Percentiles rank a stretch among this genome's conserved stretches.
Evolutionary conservation across 768 basidiomycete species (phyloP).

Genomic region (Serendipita vermifera): DNA sequence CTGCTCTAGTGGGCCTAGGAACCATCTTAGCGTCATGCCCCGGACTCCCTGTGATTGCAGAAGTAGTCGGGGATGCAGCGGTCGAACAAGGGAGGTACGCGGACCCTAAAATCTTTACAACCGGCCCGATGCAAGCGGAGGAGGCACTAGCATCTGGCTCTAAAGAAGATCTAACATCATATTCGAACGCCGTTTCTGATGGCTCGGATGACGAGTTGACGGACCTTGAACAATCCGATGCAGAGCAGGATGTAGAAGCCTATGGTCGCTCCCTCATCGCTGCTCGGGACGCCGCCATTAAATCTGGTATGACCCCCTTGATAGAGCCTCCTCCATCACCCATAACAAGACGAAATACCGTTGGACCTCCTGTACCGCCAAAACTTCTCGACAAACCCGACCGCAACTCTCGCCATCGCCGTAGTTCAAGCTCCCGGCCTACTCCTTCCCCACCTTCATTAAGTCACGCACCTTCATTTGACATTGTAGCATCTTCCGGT

Average conservation of each 20-base stretch:
- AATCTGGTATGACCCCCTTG: neutral
- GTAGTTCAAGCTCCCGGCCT: slow-evolving; percentile 25
- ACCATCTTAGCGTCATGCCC: slow-evolving; percentile 63
- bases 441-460: slow-evolving; percentile 66
- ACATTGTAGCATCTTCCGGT: slow-evolving; percentile 27
- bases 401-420: slow-evolving; percentile 21
- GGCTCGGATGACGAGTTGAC: slow-evolving; percentile 18
- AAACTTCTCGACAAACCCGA: slow-evolving; percentile 39
- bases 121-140: slow-evolving; percentile 31
- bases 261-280: slow-evolving; percentile 1
- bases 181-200: slow-evolving; percentile 29
- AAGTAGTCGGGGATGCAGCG: slow-evolving; percentile 68
- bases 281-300: neutral
- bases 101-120: slow-evolving; percentile 41
- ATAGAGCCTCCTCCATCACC: neutral
- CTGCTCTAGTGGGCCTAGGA: slow-evolving; percentile 76
- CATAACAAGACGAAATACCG: neutral
- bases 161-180: neutral
- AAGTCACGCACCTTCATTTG: slow-evolving; percentile 30
- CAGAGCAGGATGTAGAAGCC: slow-evolving; percentile 1
- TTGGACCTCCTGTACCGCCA: neutral
- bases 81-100: slow-evolving; percentile 79
- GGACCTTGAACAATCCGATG: neutral
- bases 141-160: slow-evolving; percentile 20
- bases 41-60: slow-evolving; percentile 60